These are phyloP conservation scores for Liriodendron chinense DNA, from an alignment of 164 flowering plant species.

Conservation along the genomic window DNA sequence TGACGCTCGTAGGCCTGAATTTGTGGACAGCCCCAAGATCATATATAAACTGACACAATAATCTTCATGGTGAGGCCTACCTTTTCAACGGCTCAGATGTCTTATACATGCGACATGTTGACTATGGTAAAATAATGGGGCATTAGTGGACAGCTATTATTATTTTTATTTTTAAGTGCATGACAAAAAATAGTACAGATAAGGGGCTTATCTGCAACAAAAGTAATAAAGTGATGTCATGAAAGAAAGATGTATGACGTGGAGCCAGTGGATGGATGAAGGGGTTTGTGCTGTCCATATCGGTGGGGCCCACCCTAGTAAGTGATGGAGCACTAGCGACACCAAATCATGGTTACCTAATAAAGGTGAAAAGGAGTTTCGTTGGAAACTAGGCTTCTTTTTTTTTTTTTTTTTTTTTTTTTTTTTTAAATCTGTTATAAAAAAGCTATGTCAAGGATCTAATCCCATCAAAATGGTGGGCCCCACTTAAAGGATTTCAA, in stretches of 20 bases:
- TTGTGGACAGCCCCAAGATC: no score
- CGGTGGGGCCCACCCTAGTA: neutral
- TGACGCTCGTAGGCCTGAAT: no score
- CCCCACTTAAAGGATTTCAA: no score
- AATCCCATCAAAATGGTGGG: no score
- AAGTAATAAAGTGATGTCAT: slow-evolving; percentile 7
- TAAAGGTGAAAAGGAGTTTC: no score
- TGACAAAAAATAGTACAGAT: slow-evolving; percentile 1
- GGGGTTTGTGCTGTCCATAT: neutral
- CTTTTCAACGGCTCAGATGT: neutral
- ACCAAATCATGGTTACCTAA: no score
- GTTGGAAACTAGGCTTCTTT: no score
- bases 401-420: no score
- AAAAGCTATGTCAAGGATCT: no score
- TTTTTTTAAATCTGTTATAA: no score
- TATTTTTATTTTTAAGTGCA: neutral
- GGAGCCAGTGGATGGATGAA: neutral
- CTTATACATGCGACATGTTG: neutral
- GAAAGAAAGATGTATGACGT: neutral
- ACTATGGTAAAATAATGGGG: neutral
- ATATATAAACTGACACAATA: no score
- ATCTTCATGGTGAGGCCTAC: neutral
- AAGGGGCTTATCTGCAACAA: slow-evolving; percentile 3
- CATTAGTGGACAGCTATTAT: neutral
- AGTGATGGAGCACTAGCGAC: neutral